Percentiles rank a stretch among this genome's conserved stretches.
phyloP scores from a whole-genome alignment of 768 basidiomycete species.

The Suillus luteus region DNA sequence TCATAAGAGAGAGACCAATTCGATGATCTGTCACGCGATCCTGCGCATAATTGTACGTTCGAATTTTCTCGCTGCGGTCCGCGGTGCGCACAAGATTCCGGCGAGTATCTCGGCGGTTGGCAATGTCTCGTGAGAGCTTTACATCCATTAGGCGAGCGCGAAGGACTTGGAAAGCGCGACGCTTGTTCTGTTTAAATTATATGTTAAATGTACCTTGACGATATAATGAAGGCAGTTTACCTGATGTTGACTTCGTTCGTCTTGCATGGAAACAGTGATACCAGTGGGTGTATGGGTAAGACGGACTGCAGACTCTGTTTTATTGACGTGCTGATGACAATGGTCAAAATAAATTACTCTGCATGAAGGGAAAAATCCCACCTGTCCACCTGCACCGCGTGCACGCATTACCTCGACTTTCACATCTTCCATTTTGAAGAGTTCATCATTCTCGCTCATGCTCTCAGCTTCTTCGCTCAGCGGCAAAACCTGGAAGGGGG shows the following conservation, averaged over 20 bases:
- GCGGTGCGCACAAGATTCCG: slow-evolving; percentile 76
- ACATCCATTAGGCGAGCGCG: slow-evolving; percentile 82
- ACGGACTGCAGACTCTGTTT: slow-evolving; percentile 96
- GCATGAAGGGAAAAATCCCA: slow-evolving; percentile 31
- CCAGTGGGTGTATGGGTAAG: slow-evolving; percentile 92
- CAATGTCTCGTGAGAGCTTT: slow-evolving; percentile 70
- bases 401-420: slow-evolving; percentile 94
- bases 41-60: slow-evolving; percentile 95
- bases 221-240: slow-evolving; percentile 37
- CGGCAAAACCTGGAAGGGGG: slow-evolving; percentile 73
- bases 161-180: slow-evolving; percentile 91
- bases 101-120: slow-evolving; percentile 67
- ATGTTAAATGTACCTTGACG: not conserved
- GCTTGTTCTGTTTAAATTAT: slow-evolving; percentile 64
- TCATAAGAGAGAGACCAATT: slow-evolving; percentile 74
- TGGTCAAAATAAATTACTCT: slow-evolving; percentile 1
- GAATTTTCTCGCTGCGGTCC: slow-evolving; percentile 91
- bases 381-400: slow-evolving; percentile 96
- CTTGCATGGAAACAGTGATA: slow-evolving; percentile 96
- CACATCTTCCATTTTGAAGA: slow-evolving; percentile 85
- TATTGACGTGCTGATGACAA: slow-evolving; percentile 84
- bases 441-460: slow-evolving; percentile 49
- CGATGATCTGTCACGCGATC: slow-evolving; percentile 94
- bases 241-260: slow-evolving; percentile 94
- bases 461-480: slow-evolving; percentile 66